Percentiles rank a stretch among this genome's conserved stretches.
Evolutionary conservation across 164 flowering plant species (phyloP).

Genomic region (Santalum album): DNA sequence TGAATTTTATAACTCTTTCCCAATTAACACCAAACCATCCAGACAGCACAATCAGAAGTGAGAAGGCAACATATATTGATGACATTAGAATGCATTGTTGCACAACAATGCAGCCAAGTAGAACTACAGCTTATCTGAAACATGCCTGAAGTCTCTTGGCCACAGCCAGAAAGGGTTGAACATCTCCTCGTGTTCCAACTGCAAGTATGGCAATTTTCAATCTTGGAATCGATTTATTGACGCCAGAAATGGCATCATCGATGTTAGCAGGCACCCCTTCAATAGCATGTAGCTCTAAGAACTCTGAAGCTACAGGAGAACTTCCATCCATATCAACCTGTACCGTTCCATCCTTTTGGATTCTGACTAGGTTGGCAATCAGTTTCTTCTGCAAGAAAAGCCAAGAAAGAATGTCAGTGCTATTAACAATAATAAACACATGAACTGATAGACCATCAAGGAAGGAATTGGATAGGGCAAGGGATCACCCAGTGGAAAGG

Average conservation of each 20-base stretch:
- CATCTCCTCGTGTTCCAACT: slow-evolving; percentile 97
- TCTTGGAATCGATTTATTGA: slow-evolving; percentile 53
- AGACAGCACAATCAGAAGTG: background rate
- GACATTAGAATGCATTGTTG: background rate
- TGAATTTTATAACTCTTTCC: too few relatives aligned
- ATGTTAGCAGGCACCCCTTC: slow-evolving; percentile 24
- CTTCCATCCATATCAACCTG: slow-evolving; percentile 61
- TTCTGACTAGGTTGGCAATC: slow-evolving; percentile 60
- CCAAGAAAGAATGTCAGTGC: background rate
- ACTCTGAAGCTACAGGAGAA: slow-evolving; percentile 64
- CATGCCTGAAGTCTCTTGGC: slow-evolving; percentile 88
- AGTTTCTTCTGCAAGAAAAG: slow-evolving; percentile 51
- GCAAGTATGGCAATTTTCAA: slow-evolving; percentile 79
- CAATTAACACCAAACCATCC: too few relatives aligned
- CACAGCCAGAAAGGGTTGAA: slow-evolving; percentile 82
- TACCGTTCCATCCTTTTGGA: slow-evolving; percentile 83
- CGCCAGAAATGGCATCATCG: slow-evolving; percentile 21
- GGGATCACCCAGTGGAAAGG: too few relatives aligned
- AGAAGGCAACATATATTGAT: background rate
- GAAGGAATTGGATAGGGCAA: too few relatives aligned
- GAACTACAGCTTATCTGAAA: background rate
- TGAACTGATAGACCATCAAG: too few relatives aligned
- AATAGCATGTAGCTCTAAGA: slow-evolving; percentile 50
- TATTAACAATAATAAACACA: too few relatives aligned
- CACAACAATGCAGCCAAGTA: background rate